Base-by-base conservation (phyloP, 2,329 filamentous ascomycete species). In the Calycina herbarum region DNA sequence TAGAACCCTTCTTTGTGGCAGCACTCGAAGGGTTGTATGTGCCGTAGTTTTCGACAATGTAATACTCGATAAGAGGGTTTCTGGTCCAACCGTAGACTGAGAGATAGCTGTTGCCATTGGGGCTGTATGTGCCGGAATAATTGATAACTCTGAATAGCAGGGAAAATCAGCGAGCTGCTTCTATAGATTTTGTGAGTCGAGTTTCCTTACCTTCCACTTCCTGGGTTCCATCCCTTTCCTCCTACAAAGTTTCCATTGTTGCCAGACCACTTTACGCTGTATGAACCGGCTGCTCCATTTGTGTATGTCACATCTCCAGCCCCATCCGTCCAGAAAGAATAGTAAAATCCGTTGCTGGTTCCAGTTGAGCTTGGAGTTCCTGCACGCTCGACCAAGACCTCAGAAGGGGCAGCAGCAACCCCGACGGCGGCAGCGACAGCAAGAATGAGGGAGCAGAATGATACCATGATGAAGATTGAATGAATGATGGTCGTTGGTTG, bases 271-370 rank as follows among this genome's bases (percentile, higher is more conserved):
- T 64, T 76, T 5, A 82, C 78, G 68, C 77, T 81, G 79, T 85
- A 86, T 66, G 74, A 73, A 40, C 85, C 84, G 24, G 76, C 81
- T 7, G 75, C 74, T 8, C 64, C 65, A 75, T 86, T 86, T 74
- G 81, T 84, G 78, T 87, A 87, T 48, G 78, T 82, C 17, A 84
- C 81, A 51, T 77, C 72, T 61, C 78, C 80, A 33, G 63, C 63
- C 27, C 82, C 81, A 67, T 87, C 84, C 64, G 82, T 85, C 84
- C 83, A 88, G 79, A 81, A 86, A 7, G 82, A 85, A 77, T 85
- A 87, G 79, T 83, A 87, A 77, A 81, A 88, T 64, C 85, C 85
- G 70, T 85, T 82, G 77, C 83, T 79, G 10, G 78, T 83, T 61
- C 85, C 85, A 2, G 82, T 83, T 13, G 77, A 75, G 68, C 79